Conservation (phyloP, 78 protist species). For the Dictyostelium intermedium region DNA sequence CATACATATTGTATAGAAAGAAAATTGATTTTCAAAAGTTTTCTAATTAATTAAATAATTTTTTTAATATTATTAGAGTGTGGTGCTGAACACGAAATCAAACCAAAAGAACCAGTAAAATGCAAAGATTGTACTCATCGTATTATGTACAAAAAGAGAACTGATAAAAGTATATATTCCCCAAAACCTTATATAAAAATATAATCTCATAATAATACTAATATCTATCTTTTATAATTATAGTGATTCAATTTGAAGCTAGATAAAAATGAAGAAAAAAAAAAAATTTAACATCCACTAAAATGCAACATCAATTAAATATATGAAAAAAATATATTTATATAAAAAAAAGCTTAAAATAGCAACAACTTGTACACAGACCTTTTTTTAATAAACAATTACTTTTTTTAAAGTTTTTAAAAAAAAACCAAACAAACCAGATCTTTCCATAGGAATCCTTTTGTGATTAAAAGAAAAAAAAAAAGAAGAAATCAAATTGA, state of each 20-base stretch:
- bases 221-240: not conserved
- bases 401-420: not conserved
- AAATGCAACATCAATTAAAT: not conserved
- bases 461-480: too few relatives aligned
- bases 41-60: not conserved
- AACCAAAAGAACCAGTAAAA: conserved; percentile 69
- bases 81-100: conserved; percentile 69
- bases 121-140: conserved; percentile 78
- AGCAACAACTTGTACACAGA: not conserved
- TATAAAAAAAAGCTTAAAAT: not conserved
- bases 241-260: conserved; percentile 80
- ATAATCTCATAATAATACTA: not conserved
- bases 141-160: conserved; percentile 78
- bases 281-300: not conserved
- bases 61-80: conserved; percentile 5
- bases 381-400: not conserved
- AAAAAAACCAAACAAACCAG: too few relatives aligned
- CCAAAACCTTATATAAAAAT: not conserved
- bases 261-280: conserved; percentile 21
- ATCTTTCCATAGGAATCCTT: too few relatives aligned
- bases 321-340: too few relatives aligned
- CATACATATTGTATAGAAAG: too few relatives aligned
- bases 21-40: too few relatives aligned
- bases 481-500: not conserved
- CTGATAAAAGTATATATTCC: conserved; percentile 58